phyloP scores from a whole-genome alignment of 257 asterid species.

The Ilex asprella region DNA sequence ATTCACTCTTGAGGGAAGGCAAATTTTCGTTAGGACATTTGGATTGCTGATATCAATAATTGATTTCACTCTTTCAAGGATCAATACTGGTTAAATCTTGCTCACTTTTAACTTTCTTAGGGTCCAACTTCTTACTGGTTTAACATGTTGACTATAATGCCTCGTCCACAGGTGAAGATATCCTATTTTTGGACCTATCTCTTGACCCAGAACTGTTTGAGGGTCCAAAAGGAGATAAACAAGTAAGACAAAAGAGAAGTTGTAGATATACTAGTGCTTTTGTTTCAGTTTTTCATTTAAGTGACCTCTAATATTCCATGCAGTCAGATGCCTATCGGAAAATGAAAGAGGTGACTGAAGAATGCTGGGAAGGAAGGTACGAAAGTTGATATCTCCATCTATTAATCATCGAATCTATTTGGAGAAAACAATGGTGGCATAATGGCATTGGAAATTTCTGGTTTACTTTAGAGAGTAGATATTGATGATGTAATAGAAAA shows the following conservation, averaged over 20 bases:
- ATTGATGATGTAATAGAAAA: background rate
- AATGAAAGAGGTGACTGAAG: slow-evolving; percentile 80
- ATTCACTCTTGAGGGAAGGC: slow-evolving; percentile 68
- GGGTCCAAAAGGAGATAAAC: slow-evolving; percentile 82
- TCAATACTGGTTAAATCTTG: slow-evolving; percentile 62
- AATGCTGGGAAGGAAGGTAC: slow-evolving; percentile 98
- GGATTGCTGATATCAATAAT: slow-evolving; percentile 75
- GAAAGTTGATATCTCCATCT: background rate
- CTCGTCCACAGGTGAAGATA: slow-evolving; percentile 69
- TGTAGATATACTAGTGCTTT: slow-evolving; percentile 5
- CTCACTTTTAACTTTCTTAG: background rate
- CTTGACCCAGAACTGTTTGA: slow-evolving; percentile 83
- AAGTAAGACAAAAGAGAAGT: slow-evolving; percentile 35
- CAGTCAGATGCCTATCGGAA: slow-evolving; percentile 90
- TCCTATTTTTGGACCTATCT: slow-evolving; percentile 85
- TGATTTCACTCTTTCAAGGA: slow-evolving; percentile 93
- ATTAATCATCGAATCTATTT: background rate
- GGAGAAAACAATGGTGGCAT: background rate
- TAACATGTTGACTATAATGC: background rate
- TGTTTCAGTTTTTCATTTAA: slow-evolving; percentile 14
- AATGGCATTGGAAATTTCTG: background rate
- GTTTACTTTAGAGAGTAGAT: background rate
- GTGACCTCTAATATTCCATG: slow-evolving; percentile 18
- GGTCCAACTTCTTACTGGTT: background rate
- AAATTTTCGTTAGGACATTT: slow-evolving; percentile 50